A percentile compares a stretch with the other conserved stretches of the same genome.
Conservation (phyloP, 495 filamentous ascomycete species). For the Geoglossum glabrum region DNA sequence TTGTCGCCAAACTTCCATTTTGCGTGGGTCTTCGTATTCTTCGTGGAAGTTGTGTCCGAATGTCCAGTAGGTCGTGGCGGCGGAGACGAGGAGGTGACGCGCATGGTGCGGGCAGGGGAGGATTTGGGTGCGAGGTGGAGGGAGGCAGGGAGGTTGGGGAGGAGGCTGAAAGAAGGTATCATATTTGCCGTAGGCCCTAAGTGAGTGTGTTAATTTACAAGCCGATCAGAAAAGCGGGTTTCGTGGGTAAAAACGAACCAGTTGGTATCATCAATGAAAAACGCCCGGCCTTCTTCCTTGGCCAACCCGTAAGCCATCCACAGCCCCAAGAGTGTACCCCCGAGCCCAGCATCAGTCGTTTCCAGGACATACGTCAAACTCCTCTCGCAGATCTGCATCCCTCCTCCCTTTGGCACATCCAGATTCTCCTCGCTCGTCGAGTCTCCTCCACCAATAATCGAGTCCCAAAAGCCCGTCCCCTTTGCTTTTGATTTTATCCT, state of each 20-base stretch:
- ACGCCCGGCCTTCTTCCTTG: slow-evolving; percentile 41
- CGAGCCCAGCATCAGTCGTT: slow-evolving; percentile 43
- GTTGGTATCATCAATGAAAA: slow-evolving; percentile 55
- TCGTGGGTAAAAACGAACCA: slow-evolving; percentile 27
- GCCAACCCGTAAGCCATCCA: slow-evolving; percentile 64
- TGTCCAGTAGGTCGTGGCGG: slow-evolving; percentile 32
- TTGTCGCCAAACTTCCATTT: slow-evolving; percentile 28
- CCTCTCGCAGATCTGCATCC: slow-evolving; percentile 28
- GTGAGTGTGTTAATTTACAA: background rate
- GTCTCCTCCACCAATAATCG: background rate
- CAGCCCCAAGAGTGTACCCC: slow-evolving; percentile 45
- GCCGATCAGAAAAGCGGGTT: too few relatives aligned
- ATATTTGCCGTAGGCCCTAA: slow-evolving; percentile 47
- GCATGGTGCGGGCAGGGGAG: slow-evolving; percentile 52
- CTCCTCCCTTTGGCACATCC: background rate
- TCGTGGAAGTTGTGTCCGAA: slow-evolving; percentile 37
- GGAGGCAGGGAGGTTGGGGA: slow-evolving; percentile 31
- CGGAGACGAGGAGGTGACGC: slow-evolving; percentile 45
- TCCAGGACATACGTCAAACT: slow-evolving; percentile 54
- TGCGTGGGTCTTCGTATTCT: slow-evolving; percentile 25
- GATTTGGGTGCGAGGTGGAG: slow-evolving; percentile 40
- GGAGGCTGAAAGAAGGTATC: slow-evolving; percentile 42
- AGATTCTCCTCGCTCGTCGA: background rate
- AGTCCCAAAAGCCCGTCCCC: background rate
- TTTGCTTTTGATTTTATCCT: background rate